Base-by-base conservation (phyloP, 139 green algal species). In the Micractinium sp. region DNA sequence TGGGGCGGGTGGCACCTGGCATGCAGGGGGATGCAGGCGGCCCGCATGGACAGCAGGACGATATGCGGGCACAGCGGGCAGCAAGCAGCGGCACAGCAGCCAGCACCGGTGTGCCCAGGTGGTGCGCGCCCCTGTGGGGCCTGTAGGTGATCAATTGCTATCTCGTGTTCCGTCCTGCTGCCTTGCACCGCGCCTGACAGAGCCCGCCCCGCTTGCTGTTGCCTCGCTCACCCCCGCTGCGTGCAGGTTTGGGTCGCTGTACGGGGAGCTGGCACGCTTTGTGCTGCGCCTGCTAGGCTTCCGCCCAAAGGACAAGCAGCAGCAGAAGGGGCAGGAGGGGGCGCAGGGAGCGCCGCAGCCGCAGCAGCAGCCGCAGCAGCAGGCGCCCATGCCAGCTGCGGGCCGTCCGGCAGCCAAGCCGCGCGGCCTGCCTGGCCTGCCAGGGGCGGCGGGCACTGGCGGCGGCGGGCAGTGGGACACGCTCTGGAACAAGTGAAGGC, bases 261-360 rank as follows among this genome's bases (percentile, higher is more conserved):
- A 99, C 89, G 96, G 95, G 0, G 98, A 99, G 93, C 87, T 99
- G 3, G 97, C 97, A 0, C 92, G 98, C 29, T 99, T 99, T 85
- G 91, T 99, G 13, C 94, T 99, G 85, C 94, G 97, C 27, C 63
- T 99, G 74, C 92, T 99, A 78, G 96, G 96, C 33, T 95, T 94
- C 81, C 94, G 86, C 39, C 38, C 74, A 3, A 85, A 78, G 9
- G 85, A 88, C 36, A 88, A 73, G 61, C 14, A 47, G 53, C 38
- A 82, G 81, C 35, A 71, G 81, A 33, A 53, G 81, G 53, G 27
- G 19, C 19, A 29, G 56, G 14, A 60, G 77, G 38, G 39, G 77
- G n/a, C 19, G 56, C 56, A 29, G 79, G 56, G 18, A 18, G 47
- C 20, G 41, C 29, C 23, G 5, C n/a, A 4, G 80, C 53, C 53